Evolutionary conservation across 1,139 yeast species (phyloP).

Genomic region (Diutina mesorugosa): DNA sequence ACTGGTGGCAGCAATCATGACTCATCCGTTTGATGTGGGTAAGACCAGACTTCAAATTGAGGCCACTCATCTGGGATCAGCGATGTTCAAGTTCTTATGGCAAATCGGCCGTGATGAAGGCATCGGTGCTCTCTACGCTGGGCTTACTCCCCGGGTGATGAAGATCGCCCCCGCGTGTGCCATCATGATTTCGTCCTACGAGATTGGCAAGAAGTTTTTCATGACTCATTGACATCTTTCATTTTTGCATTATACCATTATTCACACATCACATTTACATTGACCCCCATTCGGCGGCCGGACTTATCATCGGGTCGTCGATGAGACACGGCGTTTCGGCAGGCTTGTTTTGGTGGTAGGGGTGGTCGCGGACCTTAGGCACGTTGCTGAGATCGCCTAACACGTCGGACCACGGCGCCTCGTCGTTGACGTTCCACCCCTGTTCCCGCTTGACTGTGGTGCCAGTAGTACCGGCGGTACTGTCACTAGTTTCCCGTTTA

Average conservation of each 20-base stretch:
- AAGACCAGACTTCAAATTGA: conserved; percentile 82
- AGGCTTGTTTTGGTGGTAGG: background rate
- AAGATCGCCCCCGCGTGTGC: conserved; percentile 98
- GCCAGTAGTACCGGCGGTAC: background rate
- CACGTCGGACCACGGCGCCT: background rate
- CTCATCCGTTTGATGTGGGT: conserved; percentile 96
- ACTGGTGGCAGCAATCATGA: conserved; percentile 66
- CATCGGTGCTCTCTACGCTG: conserved; percentile 62
- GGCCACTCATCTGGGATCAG: background rate
- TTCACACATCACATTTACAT: background rate
- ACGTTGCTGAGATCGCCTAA: background rate
- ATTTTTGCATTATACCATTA: background rate
- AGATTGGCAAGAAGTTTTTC: conserved; percentile 66
- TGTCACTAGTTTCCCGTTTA: background rate
- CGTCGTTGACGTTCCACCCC: background rate
- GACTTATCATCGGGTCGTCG: background rate
- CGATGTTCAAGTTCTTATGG: conserved; percentile 53
- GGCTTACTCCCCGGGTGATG: conserved; percentile 72
- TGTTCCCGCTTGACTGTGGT: background rate
- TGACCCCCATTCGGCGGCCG: background rate
- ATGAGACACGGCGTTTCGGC: background rate
- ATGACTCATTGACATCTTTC: conserved; percentile 5
- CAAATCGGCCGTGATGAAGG: conserved; percentile 67
- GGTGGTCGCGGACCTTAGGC: background rate
- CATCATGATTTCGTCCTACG: conserved; percentile 93